Base-by-base conservation (phyloP, 2,329 filamentous ascomycete species). In the Epichloe festucae region DNA sequence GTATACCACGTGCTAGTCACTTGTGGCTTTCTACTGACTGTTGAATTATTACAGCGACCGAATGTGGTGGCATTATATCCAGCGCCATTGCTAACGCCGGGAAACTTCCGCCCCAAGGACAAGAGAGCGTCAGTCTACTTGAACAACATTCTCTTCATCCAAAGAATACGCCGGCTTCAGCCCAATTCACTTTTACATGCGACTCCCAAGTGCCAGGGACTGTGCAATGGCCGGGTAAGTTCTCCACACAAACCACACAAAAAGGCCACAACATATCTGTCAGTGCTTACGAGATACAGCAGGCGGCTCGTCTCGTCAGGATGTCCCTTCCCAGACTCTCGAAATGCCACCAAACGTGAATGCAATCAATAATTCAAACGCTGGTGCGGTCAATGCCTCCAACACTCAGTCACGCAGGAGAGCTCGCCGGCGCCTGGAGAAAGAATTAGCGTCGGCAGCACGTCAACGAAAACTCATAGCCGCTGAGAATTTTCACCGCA, bases 141-240 rank as follows among this genome's bases (percentile, higher is more conserved):
- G 83, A 88, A 52, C 85, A 88, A 63, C 81, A 85, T 65, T 62
- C 63, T 8, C 71, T 77, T 17, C 68, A 74, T 5, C 73, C 74
- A 53, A 84, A 79, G 60, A 64, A 78, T 4, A 81, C 77, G 38
- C 81, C 87, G 4, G 79, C 84, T 5, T 88, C 89, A 52, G 85
- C 87, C 0, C 89, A 96, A 60, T 98, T 98, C 65, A 98, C 93
- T 10, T 98, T 98, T 64, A 95, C 89, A 12, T 96, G 89, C 67
- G 87, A 94, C 61, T 91, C 90, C 1, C 89, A 93, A 63, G 88
- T 89, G 39, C 84, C 87, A 1, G 88, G 85, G 53, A 82, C 85
- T 52, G 79, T 89, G 65, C 81, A 83, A 49, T 88, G 86, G 82
- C 86, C 87, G 43, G 81, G 83, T 62, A 68, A 69, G 55, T 59